These are phyloP conservation scores for Curvularia spicifera DNA, from an alignment of 2,329 filamentous ascomycete species.

Conservation along the genomic window DNA sequence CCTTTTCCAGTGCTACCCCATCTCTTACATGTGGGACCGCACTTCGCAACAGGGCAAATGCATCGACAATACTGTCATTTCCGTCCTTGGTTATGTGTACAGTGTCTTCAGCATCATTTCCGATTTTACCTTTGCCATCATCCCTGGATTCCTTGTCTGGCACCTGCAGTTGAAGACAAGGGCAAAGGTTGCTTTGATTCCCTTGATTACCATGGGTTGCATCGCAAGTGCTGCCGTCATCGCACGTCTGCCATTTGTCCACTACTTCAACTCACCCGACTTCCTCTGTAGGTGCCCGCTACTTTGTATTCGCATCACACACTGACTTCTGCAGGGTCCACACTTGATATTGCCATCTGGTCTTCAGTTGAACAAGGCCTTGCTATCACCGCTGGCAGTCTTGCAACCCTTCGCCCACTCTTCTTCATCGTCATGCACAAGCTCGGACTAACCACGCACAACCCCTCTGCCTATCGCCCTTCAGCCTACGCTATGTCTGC, in stretches of 20 bases:
- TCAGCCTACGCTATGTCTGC: constrained; percentile 32
- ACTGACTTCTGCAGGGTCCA: constrained; percentile 32
- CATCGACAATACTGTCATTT: constrained; percentile 50
- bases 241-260: constrained; percentile 39
- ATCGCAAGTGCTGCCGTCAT: constrained; percentile 50
- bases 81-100: constrained; percentile 55
- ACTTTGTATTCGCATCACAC: too few relatives aligned
- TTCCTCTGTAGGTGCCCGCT: constrained; percentile 40
- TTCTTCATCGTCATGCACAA: constrained; percentile 34
- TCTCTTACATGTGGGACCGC: constrained; percentile 58
- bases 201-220: constrained; percentile 59
- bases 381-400: constrained; percentile 46
- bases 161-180: constrained; percentile 57
- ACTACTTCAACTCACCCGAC: constrained; percentile 38
- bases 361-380: constrained; percentile 47
- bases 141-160: constrained; percentile 60
- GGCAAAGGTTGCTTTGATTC: constrained; percentile 57
- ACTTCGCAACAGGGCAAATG: constrained; percentile 50
- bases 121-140: constrained; percentile 58
- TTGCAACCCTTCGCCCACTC: constrained; percentile 47
- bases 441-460: constrained; percentile 34
- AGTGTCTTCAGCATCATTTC: constrained; percentile 55
- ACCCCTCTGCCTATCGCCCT: constrained; percentile 26
- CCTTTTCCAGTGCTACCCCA: constrained; percentile 59
- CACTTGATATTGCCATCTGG: constrained; percentile 48